A percentile compares a stretch with the other conserved stretches of the same genome.
Evolutionary conservation across 257 asterid species (phyloP).

Genomic region (Vinca minor): DNA sequence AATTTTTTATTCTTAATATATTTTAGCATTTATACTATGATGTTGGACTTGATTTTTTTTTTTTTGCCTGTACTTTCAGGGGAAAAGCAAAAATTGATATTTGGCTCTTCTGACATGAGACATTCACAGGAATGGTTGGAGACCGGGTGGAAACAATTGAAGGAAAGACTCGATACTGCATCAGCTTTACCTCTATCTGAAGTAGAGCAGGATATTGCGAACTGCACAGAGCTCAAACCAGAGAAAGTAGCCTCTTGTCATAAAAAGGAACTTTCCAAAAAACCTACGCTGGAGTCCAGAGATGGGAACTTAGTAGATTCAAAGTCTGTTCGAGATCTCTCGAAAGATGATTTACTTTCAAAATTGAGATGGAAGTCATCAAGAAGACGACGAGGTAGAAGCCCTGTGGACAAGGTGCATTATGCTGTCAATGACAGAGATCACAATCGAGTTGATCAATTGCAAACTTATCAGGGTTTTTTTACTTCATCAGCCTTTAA

Average conservation of each 20-base stretch:
- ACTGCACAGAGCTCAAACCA: slow-evolving; percentile 3
- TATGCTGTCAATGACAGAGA: slow-evolving; percentile 5
- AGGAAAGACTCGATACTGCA: slow-evolving; percentile 40
- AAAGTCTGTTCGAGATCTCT: slow-evolving; percentile 33
- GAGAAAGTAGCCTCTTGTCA: slow-evolving; percentile 6
- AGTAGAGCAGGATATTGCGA: slow-evolving; percentile 3
- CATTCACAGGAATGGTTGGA: slow-evolving; percentile 64
- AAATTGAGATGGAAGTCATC: slow-evolving; percentile 56
- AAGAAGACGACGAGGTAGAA: slow-evolving; percentile 48
- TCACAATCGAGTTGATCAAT: slow-evolving; percentile 12
- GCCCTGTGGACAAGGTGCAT: slow-evolving; percentile 36
- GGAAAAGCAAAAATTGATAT: slow-evolving; percentile 41
- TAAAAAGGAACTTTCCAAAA: slow-evolving; percentile 5
- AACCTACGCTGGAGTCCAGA: background rate
- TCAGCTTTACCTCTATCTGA: slow-evolving; percentile 17
- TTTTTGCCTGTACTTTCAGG: slow-evolving; percentile 31
- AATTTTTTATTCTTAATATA: background rate
- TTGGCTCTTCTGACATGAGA: slow-evolving; percentile 38
- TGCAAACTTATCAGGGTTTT: slow-evolving; percentile 21
- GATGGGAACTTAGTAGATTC: slow-evolving; percentile 15
- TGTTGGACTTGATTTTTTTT: background rate
- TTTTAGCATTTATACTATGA: background rate
- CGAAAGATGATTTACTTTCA: slow-evolving; percentile 38
- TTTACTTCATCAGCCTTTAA: slow-evolving; percentile 32
- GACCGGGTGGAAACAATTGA: slow-evolving; percentile 42